These are phyloP conservation scores for Fragaria iinumae DNA, from an alignment of 306 rosid species.

Conservation along the genomic window DNA sequence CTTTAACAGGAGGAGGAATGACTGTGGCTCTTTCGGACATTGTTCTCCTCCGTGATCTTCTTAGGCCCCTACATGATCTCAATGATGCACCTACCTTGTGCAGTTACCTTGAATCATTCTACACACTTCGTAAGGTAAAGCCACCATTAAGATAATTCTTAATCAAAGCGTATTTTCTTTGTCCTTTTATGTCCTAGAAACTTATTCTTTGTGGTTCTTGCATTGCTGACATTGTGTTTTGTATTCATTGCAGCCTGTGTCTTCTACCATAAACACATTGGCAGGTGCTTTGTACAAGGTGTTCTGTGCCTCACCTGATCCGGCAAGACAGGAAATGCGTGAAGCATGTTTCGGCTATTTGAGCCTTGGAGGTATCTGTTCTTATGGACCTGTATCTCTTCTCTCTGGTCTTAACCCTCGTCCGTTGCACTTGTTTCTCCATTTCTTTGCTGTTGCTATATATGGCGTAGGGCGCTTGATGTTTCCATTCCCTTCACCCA, in stretches of 20 bases:
- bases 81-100: conserved; percentile 51
- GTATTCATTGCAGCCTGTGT: conserved; percentile 57
- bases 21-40: conserved; percentile 79
- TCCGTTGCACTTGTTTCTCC: conserved; percentile 66
- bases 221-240: not conserved
- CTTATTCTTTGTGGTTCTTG: not conserved
- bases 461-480: conserved; percentile 74
- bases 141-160: too few species aligned
- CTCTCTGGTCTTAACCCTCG: conserved; percentile 79
- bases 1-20: conserved; percentile 93
- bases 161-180: too few species aligned
- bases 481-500: conserved; percentile 61
- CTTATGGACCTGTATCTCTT: conserved; percentile 59
- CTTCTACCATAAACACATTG: conserved; percentile 87
- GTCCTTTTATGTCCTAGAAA: too few species aligned
- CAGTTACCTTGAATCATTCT: conserved; percentile 81
- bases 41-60: conserved; percentile 65
- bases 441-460: conserved; percentile 77
- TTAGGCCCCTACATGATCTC: conserved; percentile 58
- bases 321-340: conserved; percentile 62
- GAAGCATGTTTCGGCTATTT: conserved; percentile 68
- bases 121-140: conserved; percentile 73
- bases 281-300: conserved; percentile 73
- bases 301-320: conserved; percentile 63
- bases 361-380: conserved; percentile 64